Evolutionary conservation across 2,329 filamentous ascomycete genomes (phyloP), one percentile per base, ranked within the genome.

Genomic region (Elsinoe arachidis): DNA sequence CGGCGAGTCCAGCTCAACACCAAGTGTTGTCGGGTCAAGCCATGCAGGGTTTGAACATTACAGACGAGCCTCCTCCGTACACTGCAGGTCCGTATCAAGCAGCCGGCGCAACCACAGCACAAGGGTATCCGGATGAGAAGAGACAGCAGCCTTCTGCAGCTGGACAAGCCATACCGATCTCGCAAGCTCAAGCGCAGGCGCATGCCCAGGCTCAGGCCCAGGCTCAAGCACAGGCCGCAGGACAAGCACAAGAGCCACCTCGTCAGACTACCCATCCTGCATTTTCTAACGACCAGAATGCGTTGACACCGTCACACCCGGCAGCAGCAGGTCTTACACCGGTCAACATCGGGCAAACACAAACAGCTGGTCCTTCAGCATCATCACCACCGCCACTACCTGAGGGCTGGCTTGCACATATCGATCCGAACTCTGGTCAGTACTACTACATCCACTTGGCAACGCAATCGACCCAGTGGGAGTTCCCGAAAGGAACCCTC

Each of bases 391-490:
- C 93, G 19, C 93, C 92, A 2, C 79, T 99, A 14, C 93, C 93
- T 5, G 93, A 99, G 74, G 93, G 93, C 34, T 99, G 93, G 93
- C 97, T 99, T 67, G 90, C 93, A 17, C 93, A 97, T 70, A 79
- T 97, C 3, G 93, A 99, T 69, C 88, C 90, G 63, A 96, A 88
- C 68, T 97, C 92, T 1, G 93, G 93, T 1, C 92, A 97, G 68
- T 99, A 97, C 72, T 99, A 99, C 72, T 99, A 99, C 68, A 99
- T 99, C 59, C 93, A 99, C 70, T 79, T 99, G 30, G 88, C 91
- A 1, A 91, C 89, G 0, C 93, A 97, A 69, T 90, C 91, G 2
- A 99, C 93, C 0, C 93, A 99, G 69, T 99, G 93, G 93, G 93
- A 99, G 67, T 97, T 97, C 64, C 93, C 93, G 26, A 97, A 96